These are phyloP conservation scores for Wolfiporia cocos DNA, from an alignment of 1,284 basidiomycete species.

Conservation along the genomic window DNA sequence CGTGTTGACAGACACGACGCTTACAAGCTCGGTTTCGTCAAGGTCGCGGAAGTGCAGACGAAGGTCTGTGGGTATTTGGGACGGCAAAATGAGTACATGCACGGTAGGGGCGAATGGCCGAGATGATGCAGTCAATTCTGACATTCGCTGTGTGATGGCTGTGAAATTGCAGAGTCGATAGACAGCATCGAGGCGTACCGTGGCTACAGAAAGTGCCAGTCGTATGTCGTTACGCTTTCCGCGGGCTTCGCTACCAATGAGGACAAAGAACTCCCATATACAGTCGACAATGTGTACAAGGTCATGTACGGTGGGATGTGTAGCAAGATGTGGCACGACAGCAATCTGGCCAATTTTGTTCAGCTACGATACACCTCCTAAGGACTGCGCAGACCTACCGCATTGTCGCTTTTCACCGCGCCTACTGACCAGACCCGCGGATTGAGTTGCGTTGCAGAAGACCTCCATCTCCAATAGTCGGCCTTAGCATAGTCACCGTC, in stretches of 20 bases:
- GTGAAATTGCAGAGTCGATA: neutral
- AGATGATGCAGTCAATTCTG: constrained; percentile 37
- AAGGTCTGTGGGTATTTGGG: constrained; percentile 65
- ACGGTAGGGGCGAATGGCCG: constrained; percentile 66
- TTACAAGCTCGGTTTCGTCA: constrained; percentile 52
- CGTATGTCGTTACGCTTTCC: constrained; percentile 51
- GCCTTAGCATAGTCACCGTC: constrained; percentile 67
- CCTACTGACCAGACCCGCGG: constrained; percentile 53
- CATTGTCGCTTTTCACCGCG: constrained; percentile 23
- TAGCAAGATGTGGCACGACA: constrained; percentile 24
- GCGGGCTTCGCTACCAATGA: constrained; percentile 65
- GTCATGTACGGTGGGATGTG: constrained; percentile 20
- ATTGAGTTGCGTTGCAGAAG: constrained; percentile 28
- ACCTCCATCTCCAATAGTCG: constrained; percentile 73
- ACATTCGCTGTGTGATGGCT: constrained; percentile 40
- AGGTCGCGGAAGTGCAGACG: constrained; percentile 59
- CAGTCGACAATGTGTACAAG: constrained; percentile 65
- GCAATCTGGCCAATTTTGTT: neutral
- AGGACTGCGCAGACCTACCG: constrained; percentile 30
- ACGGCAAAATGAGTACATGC: constrained; percentile 66
- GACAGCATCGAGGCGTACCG: constrained; percentile 32
- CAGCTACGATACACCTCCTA: constrained; percentile 3
- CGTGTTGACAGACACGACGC: constrained; percentile 15
- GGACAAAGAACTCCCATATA: constrained; percentile 68
- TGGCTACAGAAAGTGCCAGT: constrained; percentile 50